Base-by-base conservation (phyloP, 371 early-diverging fungal species). In the Circinella umbellata region DNA sequence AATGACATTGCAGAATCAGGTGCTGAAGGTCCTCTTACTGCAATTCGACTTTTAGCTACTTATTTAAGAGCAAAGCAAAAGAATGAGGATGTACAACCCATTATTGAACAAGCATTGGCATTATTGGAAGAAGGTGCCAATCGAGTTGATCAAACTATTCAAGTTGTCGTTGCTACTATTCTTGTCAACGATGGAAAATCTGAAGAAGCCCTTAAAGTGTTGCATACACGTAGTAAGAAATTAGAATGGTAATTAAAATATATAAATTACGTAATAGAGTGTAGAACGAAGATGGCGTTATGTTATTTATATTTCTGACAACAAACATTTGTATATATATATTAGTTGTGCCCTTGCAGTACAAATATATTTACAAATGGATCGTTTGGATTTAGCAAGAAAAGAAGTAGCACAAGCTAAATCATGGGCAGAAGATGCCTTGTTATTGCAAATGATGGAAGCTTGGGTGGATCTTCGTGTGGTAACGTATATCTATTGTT, bases 401-500 rank as follows among this genome's bases (percentile, higher is more conserved):
- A 91, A 93, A 78, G 92, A 93, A 68, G 81, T 95, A 15, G 84
- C 84, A 11, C 78, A 83, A 15, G 77, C 90, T 61, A 95, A 94
- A 70, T 61, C 86, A 13, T 95, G 96, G 96, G 91, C 95, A 1
- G 97, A 97, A 73, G 95, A 95, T 76, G 96, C 96, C 0, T 88
- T 93, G 34, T 77, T 96, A 47, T 92, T 95, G n/a, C 97, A 97
- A 78, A 79, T 97, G 71, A 89, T 94, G 70, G 99, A 98, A 75
- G 95, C 95, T 13, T 97, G 96, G 96, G 88, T 92, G 62, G 91
- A 89, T 68, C 81, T 95, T 62, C 84, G 84, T 49, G 77, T 86
- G 49, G 92, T 90, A 84, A 75, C 77, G 54, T 34, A 14, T 8
- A 51, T 10, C 27, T 27, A 27, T 27, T 27, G 27, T 27, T 27